Percentiles rank a stretch among this genome's conserved stretches.
These are phyloP conservation scores for Castanopsis chinensis DNA, from an alignment of 306 rosid genomes.

Conservation along the genomic window DNA sequence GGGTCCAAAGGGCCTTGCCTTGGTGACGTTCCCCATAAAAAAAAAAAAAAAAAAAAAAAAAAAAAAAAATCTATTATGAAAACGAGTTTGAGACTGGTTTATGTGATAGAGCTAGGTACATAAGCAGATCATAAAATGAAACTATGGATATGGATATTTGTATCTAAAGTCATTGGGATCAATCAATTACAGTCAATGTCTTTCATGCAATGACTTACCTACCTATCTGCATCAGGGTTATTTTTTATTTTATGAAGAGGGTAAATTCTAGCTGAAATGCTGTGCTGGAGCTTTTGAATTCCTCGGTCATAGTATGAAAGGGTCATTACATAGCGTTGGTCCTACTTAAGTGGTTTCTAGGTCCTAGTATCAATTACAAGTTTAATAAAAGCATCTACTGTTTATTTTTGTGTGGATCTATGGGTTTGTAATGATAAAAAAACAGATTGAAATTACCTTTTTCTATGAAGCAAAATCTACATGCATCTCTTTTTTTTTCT, in stretches of 20 bases:
- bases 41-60: no score
- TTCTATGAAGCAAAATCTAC: neutral
- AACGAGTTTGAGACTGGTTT: no score
- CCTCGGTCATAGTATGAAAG: neutral
- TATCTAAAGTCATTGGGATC: neutral
- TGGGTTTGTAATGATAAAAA: neutral
- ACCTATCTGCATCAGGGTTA: no score
- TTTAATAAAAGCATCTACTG: neutral
- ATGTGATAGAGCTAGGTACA: neutral
- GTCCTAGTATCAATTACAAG: neutral
- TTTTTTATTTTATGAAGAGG: no score
- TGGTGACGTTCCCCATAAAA: no score
- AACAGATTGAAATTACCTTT: neutral
- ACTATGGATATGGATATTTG: neutral
- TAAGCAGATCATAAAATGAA: neutral
- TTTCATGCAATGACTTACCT: no score
- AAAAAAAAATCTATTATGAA: no score
- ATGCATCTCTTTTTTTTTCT: neutral
- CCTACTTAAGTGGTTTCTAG: neutral
- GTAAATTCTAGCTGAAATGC: neutral
- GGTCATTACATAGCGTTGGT: neutral
- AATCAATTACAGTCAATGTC: neutral
- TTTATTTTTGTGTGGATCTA: neutral
- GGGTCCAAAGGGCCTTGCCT: no score
- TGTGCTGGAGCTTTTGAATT: neutral